Evolutionary conservation across 768 basidiomycete species (phyloP).

Genomic region (Rhodotorula toruloides): DNA sequence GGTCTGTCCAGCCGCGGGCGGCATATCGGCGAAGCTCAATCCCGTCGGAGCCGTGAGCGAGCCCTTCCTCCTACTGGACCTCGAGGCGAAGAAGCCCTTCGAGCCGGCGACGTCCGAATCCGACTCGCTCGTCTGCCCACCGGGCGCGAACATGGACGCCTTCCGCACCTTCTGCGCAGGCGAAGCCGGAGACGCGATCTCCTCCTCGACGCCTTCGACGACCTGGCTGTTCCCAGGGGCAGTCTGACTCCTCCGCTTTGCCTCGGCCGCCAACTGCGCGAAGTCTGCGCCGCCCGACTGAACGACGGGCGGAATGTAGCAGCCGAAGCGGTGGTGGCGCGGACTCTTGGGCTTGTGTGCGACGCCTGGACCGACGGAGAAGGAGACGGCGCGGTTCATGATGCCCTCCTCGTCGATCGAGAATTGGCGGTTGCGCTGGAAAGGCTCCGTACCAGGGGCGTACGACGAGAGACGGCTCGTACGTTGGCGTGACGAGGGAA

Average conservation of each 20-base stretch:
- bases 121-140: neutral
- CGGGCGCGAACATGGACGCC: neutral
- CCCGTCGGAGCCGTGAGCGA: slow-evolving; percentile 5
- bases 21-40: neutral
- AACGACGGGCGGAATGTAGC: slow-evolving; percentile 4
- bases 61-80: slow-evolving; percentile 2
- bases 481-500: neutral
- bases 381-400: slow-evolving; percentile 1
- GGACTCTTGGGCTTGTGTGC: neutral
- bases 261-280: neutral
- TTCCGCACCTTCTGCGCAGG: neutral
- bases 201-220: neutral
- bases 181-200: neutral
- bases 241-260: neutral
- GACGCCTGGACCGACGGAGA: slow-evolving; percentile 6
- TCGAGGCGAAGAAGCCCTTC: neutral
- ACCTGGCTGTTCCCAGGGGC: neutral
- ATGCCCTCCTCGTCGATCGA: slow-evolving; percentile 29
- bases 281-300: neutral
- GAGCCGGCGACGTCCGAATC: neutral
- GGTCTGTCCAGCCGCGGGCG: neutral
- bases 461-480: slow-evolving; percentile 7
- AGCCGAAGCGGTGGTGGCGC: slow-evolving; percentile 9
- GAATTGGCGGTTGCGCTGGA: slow-evolving; percentile 11
- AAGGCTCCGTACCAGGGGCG: neutral